Evolutionary conservation across 1,139 yeast genomes (phyloP).

Genomic region (Debaryomyces subglobosus): DNA sequence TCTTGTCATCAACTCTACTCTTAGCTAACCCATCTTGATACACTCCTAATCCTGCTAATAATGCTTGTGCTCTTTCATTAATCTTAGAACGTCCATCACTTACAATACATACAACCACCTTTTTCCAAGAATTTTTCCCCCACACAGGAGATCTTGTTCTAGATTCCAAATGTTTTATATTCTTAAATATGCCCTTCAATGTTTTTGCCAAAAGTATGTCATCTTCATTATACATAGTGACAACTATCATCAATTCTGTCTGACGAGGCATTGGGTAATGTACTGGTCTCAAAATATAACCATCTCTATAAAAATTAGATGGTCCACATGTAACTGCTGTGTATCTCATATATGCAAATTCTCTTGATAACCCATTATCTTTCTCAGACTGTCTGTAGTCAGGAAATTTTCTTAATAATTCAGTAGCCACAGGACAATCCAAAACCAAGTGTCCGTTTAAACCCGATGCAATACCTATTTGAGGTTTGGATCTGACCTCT

Average conservation of each 20-base stretch:
- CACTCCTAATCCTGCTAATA: slow-evolving; percentile 51
- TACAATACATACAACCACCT: slow-evolving; percentile 51
- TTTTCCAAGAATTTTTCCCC: slow-evolving; percentile 56
- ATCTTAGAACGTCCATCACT: slow-evolving; percentile 53
- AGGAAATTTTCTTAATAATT: slow-evolving; percentile 46
- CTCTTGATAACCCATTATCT: slow-evolving; percentile 49
- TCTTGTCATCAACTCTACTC: slow-evolving; percentile 48
- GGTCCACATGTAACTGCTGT: slow-evolving; percentile 57
- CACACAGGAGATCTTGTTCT: slow-evolving; percentile 44
- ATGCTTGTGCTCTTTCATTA: slow-evolving; percentile 51
- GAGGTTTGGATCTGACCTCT: slow-evolving; percentile 40
- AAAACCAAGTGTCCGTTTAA: slow-evolving; percentile 52
- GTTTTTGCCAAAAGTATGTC: slow-evolving; percentile 50
- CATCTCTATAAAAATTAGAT: slow-evolving; percentile 48
- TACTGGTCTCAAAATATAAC: slow-evolving; percentile 48
- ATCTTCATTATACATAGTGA: slow-evolving; percentile 55
- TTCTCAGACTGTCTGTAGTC: slow-evolving; percentile 37
- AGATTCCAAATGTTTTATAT: slow-evolving; percentile 50
- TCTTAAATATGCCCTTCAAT: slow-evolving; percentile 50
- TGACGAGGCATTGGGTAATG: slow-evolving; percentile 50
- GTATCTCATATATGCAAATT: slow-evolving; percentile 52
- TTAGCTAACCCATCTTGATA: slow-evolving; percentile 55
- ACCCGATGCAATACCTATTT: slow-evolving; percentile 43
- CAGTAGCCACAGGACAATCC: slow-evolving; percentile 55
- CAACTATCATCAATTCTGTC: slow-evolving; percentile 50